phyloP scores from a whole-genome alignment of 2,329 filamentous ascomycete species.

The Thelonectria olida region DNA sequence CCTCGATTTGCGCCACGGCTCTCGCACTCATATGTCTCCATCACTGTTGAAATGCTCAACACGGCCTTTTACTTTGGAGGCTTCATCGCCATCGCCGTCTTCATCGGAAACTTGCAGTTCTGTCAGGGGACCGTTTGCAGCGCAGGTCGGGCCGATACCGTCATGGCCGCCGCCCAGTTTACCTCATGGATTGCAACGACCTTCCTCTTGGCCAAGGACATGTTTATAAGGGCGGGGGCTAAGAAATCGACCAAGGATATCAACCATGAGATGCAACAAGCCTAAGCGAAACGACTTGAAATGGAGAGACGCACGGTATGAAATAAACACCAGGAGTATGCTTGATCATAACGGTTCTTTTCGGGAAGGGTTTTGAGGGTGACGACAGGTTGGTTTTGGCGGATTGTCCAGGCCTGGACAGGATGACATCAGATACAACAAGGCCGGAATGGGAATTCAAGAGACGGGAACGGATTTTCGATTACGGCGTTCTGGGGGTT shows the following conservation, averaged over 20 bases:
- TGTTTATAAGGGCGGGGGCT: conserved; percentile 57
- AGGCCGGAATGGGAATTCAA: not conserved
- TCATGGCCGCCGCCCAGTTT: conserved; percentile 63
- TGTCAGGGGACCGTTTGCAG: conserved; percentile 67
- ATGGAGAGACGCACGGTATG: not conserved
- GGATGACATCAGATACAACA: not conserved
- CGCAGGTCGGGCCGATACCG: conserved; percentile 63
- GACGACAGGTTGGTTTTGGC: conserved; percentile 16
- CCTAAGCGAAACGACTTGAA: conserved; percentile 21
- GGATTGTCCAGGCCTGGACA: conserved; percentile 10
- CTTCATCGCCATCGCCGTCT: conserved; percentile 67
- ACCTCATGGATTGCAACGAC: conserved; percentile 61
- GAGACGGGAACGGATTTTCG: conserved; percentile 7
- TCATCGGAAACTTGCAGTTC: conserved; percentile 64
- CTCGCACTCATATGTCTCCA: conserved; percentile 58
- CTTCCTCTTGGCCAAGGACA: conserved; percentile 55
- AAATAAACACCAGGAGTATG: conserved; percentile 1
- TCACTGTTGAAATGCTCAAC: conserved; percentile 62
- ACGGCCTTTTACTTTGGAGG: conserved; percentile 67
- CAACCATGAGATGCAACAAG: conserved; percentile 50
- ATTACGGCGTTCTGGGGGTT: conserved; percentile 37
- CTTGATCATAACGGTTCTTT: conserved; percentile 4
- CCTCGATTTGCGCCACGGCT: conserved; percentile 56
- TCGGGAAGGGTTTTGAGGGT: not conserved
- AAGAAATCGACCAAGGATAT: conserved; percentile 41